Evolutionary conservation across 257 asterid species (phyloP), one percentile per base, ranked within the genome.

Genomic region (Penstemon davidsonii): DNA sequence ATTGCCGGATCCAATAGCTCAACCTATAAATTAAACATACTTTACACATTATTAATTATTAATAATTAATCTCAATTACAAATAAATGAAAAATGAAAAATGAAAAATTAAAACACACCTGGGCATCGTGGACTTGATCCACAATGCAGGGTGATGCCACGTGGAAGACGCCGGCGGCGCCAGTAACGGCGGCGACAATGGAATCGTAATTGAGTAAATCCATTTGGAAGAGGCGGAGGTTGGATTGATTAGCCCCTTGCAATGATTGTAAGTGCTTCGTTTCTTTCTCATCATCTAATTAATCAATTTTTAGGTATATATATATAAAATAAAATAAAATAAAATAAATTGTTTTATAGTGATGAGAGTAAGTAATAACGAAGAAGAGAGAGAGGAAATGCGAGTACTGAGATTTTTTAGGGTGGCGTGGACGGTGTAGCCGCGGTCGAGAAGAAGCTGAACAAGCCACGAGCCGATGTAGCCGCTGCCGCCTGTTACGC

Each of bases 361-460:
- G 4, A 6, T 4, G 33, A 25, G 33, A 25, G 33, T 25, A 25
- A 25, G 33, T 25, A 25, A 25, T 25, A 25, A 25, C 3, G 5
- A 4, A 63, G 38, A 50, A 18, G 15, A n/a, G 71, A 54, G 44
- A 59, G 56, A 8, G 33, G 19, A 59, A 40, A 25, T 2, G 33
- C 49, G 4, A 60, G 41, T 11, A 87, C 96, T 82, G 80, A 86
- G 86, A 75, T 82, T 71, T 73, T 75, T 75, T 72, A 90, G 85
- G 87, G 98, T 92, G 84, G 98, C 98, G 65, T 76, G 88, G 73
- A 92, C 96, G 44, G 90, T 72, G 83, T 92, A 92, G 75, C 96
- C 95, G 59, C 96, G 96, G 18, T 68, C 74, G 66, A 92, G 95
- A 60, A 92, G 98, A 64, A 80, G 85, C 36, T 80, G 77, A 38